phyloP scores from a whole-genome alignment of 2,329 filamentous ascomycete genomes.

The Aspergillus ibericus region DNA sequence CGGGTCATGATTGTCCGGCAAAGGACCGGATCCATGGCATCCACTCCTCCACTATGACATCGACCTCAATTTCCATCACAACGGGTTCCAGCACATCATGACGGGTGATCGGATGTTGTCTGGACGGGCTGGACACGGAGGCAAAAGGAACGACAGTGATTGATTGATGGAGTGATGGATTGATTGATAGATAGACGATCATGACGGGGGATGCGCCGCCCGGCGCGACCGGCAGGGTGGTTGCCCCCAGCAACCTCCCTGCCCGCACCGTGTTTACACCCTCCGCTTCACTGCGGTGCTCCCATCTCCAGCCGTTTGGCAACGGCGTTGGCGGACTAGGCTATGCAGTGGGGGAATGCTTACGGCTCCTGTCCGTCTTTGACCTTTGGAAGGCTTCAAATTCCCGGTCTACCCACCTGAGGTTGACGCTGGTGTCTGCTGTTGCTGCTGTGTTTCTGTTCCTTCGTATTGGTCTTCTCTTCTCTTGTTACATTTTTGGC shows the following conservation, averaged over 20 bases:
- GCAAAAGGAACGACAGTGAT: neutral
- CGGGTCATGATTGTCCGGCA: neutral
- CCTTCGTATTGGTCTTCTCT: constrained; percentile 4
- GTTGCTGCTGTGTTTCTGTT: constrained; percentile 10
- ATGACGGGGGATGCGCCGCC: constrained; percentile 7
- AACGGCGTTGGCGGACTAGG: constrained; percentile 21
- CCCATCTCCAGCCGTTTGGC: constrained; percentile 26
- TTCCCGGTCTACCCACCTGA: constrained; percentile 25
- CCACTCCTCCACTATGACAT: constrained; percentile 7
- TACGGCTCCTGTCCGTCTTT: constrained; percentile 26
- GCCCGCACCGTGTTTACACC: constrained; percentile 35
- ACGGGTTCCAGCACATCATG: neutral
- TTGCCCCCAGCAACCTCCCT: constrained; percentile 36
- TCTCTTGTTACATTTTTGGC: constrained; percentile 9
- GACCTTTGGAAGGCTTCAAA: constrained; percentile 29
- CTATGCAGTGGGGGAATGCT: constrained; percentile 22
- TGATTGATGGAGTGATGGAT: neutral
- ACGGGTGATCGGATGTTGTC: neutral
- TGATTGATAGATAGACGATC: constrained; percentile 2
- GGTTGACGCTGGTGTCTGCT: constrained; percentile 12
- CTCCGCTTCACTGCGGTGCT: constrained; percentile 19
- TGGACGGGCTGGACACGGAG: neutral
- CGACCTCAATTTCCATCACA: neutral
- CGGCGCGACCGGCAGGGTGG: constrained; percentile 25
- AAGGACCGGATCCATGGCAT: neutral